phyloP scores from a whole-genome alignment of 805 yeast species.

The Zygosaccharomyces kombuchaensis region DNA sequence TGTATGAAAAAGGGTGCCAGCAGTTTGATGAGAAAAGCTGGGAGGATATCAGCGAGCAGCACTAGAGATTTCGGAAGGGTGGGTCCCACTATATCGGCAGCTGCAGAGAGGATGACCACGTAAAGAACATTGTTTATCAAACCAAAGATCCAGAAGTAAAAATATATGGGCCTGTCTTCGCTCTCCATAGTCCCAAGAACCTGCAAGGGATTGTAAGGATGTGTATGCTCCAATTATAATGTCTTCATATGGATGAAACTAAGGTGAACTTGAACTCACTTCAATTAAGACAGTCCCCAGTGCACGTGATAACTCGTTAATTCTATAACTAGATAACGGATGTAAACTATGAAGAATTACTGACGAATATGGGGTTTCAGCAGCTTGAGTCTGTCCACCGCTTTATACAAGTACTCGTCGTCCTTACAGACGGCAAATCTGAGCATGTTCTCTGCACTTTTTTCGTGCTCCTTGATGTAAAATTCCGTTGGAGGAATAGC shows the following conservation, averaged over 20 bases:
- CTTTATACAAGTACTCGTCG: slow-evolving; percentile 72
- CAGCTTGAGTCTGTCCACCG: slow-evolving; percentile 67
- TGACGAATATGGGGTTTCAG: slow-evolving; percentile 56
- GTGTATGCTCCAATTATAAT: background rate
- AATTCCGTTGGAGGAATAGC: slow-evolving; percentile 98
- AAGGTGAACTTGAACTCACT: background rate
- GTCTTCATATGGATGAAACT: background rate
- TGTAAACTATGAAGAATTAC: background rate
- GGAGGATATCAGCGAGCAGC: slow-evolving; percentile 79
- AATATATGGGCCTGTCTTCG: slow-evolving; percentile 30
- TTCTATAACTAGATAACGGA: background rate
- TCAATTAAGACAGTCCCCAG: background rate
- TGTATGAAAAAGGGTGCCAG: slow-evolving; percentile 79
- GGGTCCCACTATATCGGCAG: slow-evolving; percentile 85
- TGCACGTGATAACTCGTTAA: background rate
- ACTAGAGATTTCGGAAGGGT: slow-evolving; percentile 80
- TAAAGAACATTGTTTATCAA: slow-evolving; percentile 82
- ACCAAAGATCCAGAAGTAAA: slow-evolving; percentile 77
- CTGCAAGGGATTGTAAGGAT: background rate
- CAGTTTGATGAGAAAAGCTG: slow-evolving; percentile 68
- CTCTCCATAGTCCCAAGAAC: slow-evolving; percentile 3
- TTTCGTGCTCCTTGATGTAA: slow-evolving; percentile 63
- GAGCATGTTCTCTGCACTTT: slow-evolving; percentile 74
- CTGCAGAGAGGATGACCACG: slow-evolving; percentile 88
- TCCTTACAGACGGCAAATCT: slow-evolving; percentile 97